Conservation (phyloP, 1,139 yeast genomes). For the Yamadazyma dendronema region DNA sequence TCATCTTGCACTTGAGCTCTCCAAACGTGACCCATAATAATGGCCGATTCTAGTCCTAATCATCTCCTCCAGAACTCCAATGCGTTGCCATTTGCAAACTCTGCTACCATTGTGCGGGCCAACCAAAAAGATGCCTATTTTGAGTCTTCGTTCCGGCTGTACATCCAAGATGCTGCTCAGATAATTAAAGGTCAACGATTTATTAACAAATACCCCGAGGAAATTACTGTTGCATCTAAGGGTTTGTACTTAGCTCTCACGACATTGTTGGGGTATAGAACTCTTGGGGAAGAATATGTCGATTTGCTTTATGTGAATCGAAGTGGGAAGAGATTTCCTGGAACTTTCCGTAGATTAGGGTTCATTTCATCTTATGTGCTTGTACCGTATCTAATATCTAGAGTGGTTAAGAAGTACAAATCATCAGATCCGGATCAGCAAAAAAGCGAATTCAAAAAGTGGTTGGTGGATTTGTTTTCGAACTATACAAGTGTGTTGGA, state of each 20-base stretch:
- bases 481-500: conserved; percentile 49
- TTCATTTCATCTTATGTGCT: conserved; percentile 56
- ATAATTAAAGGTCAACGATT: conserved; percentile 65
- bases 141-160: conserved; percentile 52
- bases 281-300: conserved; percentile 93
- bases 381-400: conserved; percentile 51
- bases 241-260: conserved; percentile 67
- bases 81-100: conserved; percentile 46
- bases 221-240: conserved; percentile 57
- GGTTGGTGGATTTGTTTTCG: conserved; percentile 22
- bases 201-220: conserved; percentile 62
- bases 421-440: conserved; percentile 22
- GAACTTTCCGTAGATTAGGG: conserved; percentile 42
- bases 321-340: conserved; percentile 52
- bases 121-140: conserved; percentile 84
- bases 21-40: conserved; percentile 17
- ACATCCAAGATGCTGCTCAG: conserved; percentile 57
- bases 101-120: conserved; percentile 65
- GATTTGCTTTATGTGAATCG: conserved; percentile 70
- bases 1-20: conserved; percentile 40
- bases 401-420: conserved; percentile 25
- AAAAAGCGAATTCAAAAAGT: conserved; percentile 6
- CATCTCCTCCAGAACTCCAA: conserved; percentile 18
- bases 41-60: conserved; percentile 2
- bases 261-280: conserved; percentile 71